Evolutionary conservation across 257 asterid genomes (phyloP), one percentile per base, ranked within the genome.

Genomic region (Nicotiana knightiana): DNA sequence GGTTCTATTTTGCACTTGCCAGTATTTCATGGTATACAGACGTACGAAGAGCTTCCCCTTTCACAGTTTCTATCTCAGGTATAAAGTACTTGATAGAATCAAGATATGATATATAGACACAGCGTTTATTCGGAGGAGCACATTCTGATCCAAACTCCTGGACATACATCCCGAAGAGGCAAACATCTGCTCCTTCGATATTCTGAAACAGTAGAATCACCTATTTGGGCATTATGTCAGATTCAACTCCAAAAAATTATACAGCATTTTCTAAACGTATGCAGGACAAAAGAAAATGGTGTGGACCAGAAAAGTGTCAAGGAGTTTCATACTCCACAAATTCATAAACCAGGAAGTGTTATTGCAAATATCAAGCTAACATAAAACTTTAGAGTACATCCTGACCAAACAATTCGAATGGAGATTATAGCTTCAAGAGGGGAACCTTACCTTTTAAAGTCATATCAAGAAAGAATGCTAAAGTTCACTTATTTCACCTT

Each of bases 61-160:
- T 77, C 21, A 78, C 91, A 35, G 91, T 86, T 87, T 82, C 87
- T 66, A 89, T 81, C 24, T 92, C 92, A 33, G 98, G 96, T 81
- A 87, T 89, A 82, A 94, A 92, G 83, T 91, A 89, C 86, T 90
- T 94, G 18, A 94, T 94, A 0, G 97, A 92, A 83, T 94, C 98
- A 3, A 94, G 91, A 85, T 94, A 92, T 1, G 98, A 94, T 70
- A 94, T 89, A 82, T 92, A 94, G 82, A 92, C 81, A 16, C 92
- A 85, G 4, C 92, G 93, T 67, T 87, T 88, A 86, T 94, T 94
- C n/a, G 98, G 98, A 59, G 81, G 81, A 57, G 85, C 87, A 68
- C 98, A 94, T 65, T 91, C 95, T 76, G 95, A 90, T 81, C 97
- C 97, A 81, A 83, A 94, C 86, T 92, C 97, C 65, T 94, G 96